phyloP scores from a whole-genome alignment of 495 filamentous ascomycete genomes.

The Mytilinidion resinicola region DNA sequence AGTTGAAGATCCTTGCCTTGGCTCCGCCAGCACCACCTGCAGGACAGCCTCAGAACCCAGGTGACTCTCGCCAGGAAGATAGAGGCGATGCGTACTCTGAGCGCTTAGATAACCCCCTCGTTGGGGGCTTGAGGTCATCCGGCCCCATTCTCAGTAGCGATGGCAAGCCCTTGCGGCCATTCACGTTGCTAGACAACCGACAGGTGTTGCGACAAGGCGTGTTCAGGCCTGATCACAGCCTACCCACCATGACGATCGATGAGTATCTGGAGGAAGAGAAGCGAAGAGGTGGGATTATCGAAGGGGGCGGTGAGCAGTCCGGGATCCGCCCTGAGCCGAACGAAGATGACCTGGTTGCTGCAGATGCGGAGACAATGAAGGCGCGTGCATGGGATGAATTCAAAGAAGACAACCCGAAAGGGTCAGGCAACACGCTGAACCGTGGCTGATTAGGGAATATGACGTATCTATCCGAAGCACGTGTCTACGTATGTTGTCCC shows the following conservation, averaged over 20 bases:
- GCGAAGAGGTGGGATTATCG: conserved; percentile 77
- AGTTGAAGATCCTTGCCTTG: conserved; percentile 71
- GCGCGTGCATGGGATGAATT: conserved; percentile 94
- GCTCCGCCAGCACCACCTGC: conserved; percentile 51
- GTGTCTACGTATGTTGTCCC: background rate
- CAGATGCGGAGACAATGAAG: conserved; percentile 86
- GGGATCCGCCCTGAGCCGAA: conserved; percentile 64
- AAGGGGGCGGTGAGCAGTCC: conserved; percentile 81
- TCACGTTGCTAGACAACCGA: conserved; percentile 74
- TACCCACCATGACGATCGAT: conserved; percentile 97
- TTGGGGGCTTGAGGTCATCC: conserved; percentile 41
- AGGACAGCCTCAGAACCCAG: conserved; percentile 1
- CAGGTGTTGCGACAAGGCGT: conserved; percentile 75
- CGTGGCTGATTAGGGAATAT: conserved; percentile 28
- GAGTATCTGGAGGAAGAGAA: conserved; percentile 94
- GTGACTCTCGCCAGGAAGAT: conserved; percentile 14
- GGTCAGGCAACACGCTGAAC: conserved; percentile 41
- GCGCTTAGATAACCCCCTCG: conserved; percentile 59
- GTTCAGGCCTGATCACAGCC: conserved; percentile 82
- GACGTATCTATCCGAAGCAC: background rate
- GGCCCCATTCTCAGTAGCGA: conserved; percentile 75
- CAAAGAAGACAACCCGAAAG: conserved; percentile 76
- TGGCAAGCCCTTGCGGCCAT: conserved; percentile 86
- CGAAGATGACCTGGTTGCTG: conserved; percentile 81
- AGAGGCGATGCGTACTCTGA: conserved; percentile 57